Conservation (phyloP, 1,139 yeast species). For the Yamadazyma dushanensis region DNA sequence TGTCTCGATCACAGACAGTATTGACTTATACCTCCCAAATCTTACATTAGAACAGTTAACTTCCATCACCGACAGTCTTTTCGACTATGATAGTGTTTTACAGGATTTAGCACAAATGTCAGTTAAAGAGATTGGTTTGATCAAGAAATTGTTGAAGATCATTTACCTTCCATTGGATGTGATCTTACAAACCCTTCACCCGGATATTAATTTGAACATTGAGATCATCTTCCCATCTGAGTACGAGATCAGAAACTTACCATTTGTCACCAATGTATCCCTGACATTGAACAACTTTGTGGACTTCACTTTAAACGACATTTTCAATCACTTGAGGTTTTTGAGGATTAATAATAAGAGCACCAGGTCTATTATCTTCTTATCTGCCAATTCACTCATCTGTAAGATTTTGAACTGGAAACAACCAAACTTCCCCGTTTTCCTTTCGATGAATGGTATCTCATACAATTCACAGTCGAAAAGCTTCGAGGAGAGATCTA, state of each 20-base stretch:
- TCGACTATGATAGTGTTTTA: slow-evolving; percentile 44
- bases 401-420: slow-evolving; percentile 96
- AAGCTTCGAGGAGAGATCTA: slow-evolving; percentile 40
- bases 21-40: slow-evolving; percentile 54
- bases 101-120: slow-evolving; percentile 42
- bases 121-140: slow-evolving; percentile 33
- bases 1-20: slow-evolving; percentile 54
- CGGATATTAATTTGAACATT: slow-evolving; percentile 67
- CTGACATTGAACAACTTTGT: slow-evolving; percentile 68
- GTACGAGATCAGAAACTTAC: slow-evolving; percentile 55
- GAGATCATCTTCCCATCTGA: slow-evolving; percentile 82
- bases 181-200: slow-evolving; percentile 56
- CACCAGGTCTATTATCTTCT: slow-evolving; percentile 70
- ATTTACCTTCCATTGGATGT: slow-evolving; percentile 61
- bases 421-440: slow-evolving; percentile 96
- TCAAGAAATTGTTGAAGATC: slow-evolving; percentile 42
- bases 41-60: slow-evolving; percentile 42
- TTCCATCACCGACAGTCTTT: slow-evolving; percentile 42
- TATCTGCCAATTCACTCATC: slow-evolving; percentile 82
- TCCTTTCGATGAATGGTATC: slow-evolving; percentile 75
- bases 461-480: slow-evolving; percentile 32
- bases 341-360: slow-evolving; percentile 34
- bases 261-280: slow-evolving; percentile 50
- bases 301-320: slow-evolving; percentile 67
- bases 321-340: slow-evolving; percentile 75